Base-by-base conservation (phyloP, 208 protist species). In the Crithidia thermophila region DNA sequence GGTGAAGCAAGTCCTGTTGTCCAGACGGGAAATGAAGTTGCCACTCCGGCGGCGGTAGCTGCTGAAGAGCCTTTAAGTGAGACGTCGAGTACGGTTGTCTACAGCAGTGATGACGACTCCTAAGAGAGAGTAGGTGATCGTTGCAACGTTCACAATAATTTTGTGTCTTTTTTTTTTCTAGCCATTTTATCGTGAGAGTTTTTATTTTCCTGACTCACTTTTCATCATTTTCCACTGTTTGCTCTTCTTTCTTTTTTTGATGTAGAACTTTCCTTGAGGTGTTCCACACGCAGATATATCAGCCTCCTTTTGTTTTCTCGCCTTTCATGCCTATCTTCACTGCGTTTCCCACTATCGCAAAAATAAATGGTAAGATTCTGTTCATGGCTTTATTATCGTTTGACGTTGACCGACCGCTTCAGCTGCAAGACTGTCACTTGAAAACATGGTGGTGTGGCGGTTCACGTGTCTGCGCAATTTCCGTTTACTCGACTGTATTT, bases 131-230 rank as follows among this genome's bases (percentile, higher is more conserved):
- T 16, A 10, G 39, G 39, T 16, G 13, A 43, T 16, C 10, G 39
- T 10, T 16, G 39, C 16, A 18, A 16, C 39, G 39, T 7, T 11
- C 25, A 23, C 50, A 56, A 50, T 39, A 13, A 7, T 20, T 25
- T 59, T 37, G 2, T 53, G 25, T 69, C 14, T 67, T 58, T 58
- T 57, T 36, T 67, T 31, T 34, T 34, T 40, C n/a, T 37, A 46
- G n/a, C 16, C 27, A 33, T 30, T 47, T 16, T 30, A 21, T 40
- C 36, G 20, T 18, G 8, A 16, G 5, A 16, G 0, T 40, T 40
- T 60, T 61, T 61, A 14, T 27, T 60, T 47, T 59, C 23, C 37
- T 3, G 16, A 39, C 59, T 34, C 27, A 30, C n/a, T 66, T 16
- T 42, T 62, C 40, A 61, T 73, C 28, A 61, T 47, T 11, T 31